Percentiles rank a stretch among this genome's conserved stretches.
Conservation (phyloP, 371 early-diverging fungal genomes). For the Mucor saturninus region DNA sequence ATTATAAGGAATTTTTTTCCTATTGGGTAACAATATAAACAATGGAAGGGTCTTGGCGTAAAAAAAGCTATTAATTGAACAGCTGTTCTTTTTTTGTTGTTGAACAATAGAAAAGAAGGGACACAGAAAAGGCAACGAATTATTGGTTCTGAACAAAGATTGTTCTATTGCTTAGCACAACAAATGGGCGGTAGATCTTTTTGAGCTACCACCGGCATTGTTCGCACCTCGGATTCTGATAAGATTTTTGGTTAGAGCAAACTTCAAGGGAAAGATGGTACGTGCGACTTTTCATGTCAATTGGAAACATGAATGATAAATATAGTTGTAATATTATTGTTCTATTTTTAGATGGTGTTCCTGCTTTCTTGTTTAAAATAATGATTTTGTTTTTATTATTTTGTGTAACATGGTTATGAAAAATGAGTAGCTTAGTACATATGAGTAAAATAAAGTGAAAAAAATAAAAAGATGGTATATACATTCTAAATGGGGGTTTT, state of each 20-base stretch:
- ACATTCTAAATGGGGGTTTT: slow-evolving; percentile 12
- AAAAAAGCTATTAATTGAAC: too few species aligned
- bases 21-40: not conserved
- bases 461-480: slow-evolving; percentile 5
- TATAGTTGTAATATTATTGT: not conserved
- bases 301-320: not conserved
- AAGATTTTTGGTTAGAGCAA: not conserved
- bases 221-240: not conserved
- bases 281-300: not conserved
- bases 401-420: slow-evolving; percentile 12
- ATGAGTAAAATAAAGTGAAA: not conserved
- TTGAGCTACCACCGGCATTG: not conserved
- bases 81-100: too few species aligned
- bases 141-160: too few species aligned
- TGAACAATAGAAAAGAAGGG: too few species aligned
- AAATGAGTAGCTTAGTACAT: slow-evolving; percentile 8
- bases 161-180: too few species aligned
- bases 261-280: not conserved
- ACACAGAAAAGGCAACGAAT: too few species aligned
- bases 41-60: too few species aligned
- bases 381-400: not conserved
- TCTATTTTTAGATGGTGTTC: slow-evolving; percentile 4
- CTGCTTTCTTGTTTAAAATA: not conserved
- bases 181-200: not conserved
- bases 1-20: not conserved